Percentiles rank a stretch among this genome's conserved stretches.
Conservation (phyloP, 176 grass and related monocot species). For the Oryza meridionalis region DNA sequence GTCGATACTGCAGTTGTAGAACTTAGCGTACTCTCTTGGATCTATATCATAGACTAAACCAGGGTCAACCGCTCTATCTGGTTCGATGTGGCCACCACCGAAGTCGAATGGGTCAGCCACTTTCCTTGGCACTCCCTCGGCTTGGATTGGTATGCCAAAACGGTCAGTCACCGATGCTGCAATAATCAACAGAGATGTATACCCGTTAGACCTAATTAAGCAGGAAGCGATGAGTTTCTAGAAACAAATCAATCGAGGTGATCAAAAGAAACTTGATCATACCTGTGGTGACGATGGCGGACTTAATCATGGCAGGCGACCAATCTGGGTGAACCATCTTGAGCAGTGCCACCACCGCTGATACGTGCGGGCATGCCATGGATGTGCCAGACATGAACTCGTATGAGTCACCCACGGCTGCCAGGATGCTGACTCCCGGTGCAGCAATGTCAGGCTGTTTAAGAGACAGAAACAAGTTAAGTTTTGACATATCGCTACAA, state of each 20-base stretch:
- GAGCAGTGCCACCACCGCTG: conserved; percentile 36
- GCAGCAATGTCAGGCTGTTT: conserved; percentile 54
- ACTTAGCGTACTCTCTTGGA: not conserved
- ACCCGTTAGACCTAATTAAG: not conserved
- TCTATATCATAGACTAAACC: not conserved
- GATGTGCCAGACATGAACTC: conserved; percentile 37
- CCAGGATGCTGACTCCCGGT: conserved; percentile 36
- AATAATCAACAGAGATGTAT: not conserved
- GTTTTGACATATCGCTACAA: not conserved
- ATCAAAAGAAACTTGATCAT: not conserved
- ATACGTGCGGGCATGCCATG: conserved; percentile 55
- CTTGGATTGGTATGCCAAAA: conserved; percentile 37
- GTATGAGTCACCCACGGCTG: not conserved
- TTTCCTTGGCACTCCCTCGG: conserved; percentile 24
- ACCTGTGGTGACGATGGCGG: conserved; percentile 47
- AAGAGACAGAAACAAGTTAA: not conserved
- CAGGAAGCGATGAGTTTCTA: not conserved
- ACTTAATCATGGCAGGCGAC: conserved; percentile 59
- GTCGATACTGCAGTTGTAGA: not conserved
- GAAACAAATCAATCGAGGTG: not conserved
- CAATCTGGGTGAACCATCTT: conserved; percentile 43
- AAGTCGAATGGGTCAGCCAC: conserved; percentile 32
- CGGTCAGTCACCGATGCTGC: conserved; percentile 10
- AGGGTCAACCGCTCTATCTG: conserved; percentile 4
- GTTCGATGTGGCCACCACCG: conserved; percentile 28